Evolutionary conservation across 495 filamentous ascomycete genomes (phyloP).

Genomic region (Neurospora tetrasperma): DNA sequence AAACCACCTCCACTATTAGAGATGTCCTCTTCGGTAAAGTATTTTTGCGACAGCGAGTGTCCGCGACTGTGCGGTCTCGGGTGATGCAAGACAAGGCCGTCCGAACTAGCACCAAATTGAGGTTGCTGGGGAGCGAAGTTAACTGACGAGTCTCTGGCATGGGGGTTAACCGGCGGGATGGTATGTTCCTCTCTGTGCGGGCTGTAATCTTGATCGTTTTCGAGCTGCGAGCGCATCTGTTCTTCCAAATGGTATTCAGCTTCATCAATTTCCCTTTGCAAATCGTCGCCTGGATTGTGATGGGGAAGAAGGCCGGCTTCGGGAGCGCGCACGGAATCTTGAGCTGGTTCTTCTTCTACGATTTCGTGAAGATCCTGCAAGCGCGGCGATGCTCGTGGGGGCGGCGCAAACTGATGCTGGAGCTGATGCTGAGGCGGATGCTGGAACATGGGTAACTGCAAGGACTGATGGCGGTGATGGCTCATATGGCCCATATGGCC

Average conservation of each 20-base stretch:
- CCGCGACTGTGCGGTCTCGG: constrained; percentile 52
- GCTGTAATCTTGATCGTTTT: constrained; percentile 54
- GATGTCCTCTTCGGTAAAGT: constrained; percentile 36
- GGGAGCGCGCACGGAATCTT: constrained; percentile 39
- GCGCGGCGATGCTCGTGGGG: constrained; percentile 44
- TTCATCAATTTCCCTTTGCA: constrained; percentile 80
- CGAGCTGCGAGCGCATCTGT: constrained; percentile 58
- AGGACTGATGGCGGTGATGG: constrained; percentile 48
- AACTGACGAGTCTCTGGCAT: constrained; percentile 31
- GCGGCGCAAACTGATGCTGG: constrained; percentile 29
- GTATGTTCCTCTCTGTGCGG: constrained; percentile 38
- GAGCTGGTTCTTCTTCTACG: constrained; percentile 40
- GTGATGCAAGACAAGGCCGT: constrained; percentile 45
- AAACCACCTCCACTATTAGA: constrained; percentile 24
- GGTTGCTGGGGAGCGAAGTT: constrained; percentile 30
- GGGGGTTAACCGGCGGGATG: constrained; percentile 14
- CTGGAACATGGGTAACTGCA: constrained; percentile 45
- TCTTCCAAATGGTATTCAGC: constrained; percentile 75
- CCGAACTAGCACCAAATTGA: constrained; percentile 34
- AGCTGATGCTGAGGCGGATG: constrained; percentile 45
- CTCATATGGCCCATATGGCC: constrained; percentile 22
- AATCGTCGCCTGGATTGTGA: constrained; percentile 41
- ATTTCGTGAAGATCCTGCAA: constrained; percentile 43
- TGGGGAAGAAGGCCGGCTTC: constrained; percentile 33
- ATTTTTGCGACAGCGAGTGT: constrained; percentile 45